These are phyloP conservation scores for Kodamaea neixiangensis DNA, from an alignment of 805 yeast genomes.

Conservation along the genomic window DNA sequence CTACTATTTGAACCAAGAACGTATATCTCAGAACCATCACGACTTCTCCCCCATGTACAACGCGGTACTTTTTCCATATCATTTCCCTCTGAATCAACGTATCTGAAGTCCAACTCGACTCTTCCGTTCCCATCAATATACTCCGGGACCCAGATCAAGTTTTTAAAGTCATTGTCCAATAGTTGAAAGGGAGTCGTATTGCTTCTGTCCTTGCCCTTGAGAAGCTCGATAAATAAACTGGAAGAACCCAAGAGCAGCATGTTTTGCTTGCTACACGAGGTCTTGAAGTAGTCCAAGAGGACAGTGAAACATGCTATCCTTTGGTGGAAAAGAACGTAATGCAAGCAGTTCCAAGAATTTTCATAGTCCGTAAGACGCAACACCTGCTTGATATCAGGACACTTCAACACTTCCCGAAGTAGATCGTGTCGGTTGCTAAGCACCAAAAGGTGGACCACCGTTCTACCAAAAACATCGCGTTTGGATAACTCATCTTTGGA, in stretches of 20 bases:
- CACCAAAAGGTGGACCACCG: constrained; percentile 59
- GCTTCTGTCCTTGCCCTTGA: constrained; percentile 66
- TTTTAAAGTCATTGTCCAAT: constrained; percentile 47
- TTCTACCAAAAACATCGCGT: constrained; percentile 73
- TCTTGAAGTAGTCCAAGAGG: constrained; percentile 28
- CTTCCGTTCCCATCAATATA: constrained; percentile 32
- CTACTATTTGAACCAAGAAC: constrained; percentile 66
- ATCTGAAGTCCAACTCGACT: constrained; percentile 23
- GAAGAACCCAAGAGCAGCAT: constrained; percentile 13
- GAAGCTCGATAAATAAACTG: constrained; percentile 34
- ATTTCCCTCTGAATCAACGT: constrained; percentile 1
- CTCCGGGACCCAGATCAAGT: constrained; percentile 44
- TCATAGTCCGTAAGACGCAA: constrained; percentile 59
- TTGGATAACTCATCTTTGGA: constrained; percentile 40
- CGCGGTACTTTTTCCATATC: constrained; percentile 17
- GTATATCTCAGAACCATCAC: constrained; percentile 61
- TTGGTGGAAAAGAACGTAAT: constrained; percentile 62
- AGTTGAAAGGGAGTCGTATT: constrained; percentile 75
- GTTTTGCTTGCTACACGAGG: constrained; percentile 18
- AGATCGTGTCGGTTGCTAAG: constrained; percentile 50
- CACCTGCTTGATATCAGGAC: constrained; percentile 46
- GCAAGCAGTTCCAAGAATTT: constrained; percentile 81
- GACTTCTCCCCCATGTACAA: constrained; percentile 40
- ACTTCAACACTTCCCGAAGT: constrained; percentile 48
- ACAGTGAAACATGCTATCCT: constrained; percentile 54